These are phyloP conservation scores for Rutstroemia sp. DNA, from an alignment of 2,329 filamentous ascomycete species.

Conservation along the genomic window DNA sequence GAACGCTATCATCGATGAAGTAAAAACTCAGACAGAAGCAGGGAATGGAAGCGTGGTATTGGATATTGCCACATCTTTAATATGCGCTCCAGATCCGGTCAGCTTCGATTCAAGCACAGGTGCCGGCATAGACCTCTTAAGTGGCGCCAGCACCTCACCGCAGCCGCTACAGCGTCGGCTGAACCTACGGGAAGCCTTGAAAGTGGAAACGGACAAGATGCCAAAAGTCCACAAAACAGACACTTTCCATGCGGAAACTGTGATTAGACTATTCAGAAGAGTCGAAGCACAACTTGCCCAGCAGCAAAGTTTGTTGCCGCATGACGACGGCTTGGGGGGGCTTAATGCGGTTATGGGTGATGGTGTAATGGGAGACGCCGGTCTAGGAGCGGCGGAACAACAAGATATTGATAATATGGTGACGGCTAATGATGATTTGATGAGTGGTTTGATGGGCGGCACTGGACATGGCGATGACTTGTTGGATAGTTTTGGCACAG, in stretches of 20 bases:
- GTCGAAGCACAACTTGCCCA: slow-evolving; percentile 24
- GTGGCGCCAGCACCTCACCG: not conserved
- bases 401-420: slow-evolving; percentile 6
- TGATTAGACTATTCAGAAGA: slow-evolving; percentile 26
- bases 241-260: slow-evolving; percentile 22
- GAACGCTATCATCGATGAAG: slow-evolving; percentile 57
- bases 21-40: slow-evolving; percentile 52
- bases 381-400: slow-evolving; percentile 9
- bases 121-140: slow-evolving; percentile 10
- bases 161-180: slow-evolving; percentile 23
- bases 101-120: slow-evolving; percentile 23
- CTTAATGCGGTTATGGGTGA: slow-evolving; percentile 12
- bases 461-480: slow-evolving; percentile 11
- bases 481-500: slow-evolving; percentile 14
- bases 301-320: slow-evolving; percentile 12
- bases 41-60: slow-evolving; percentile 55
- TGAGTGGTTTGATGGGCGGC: slow-evolving; percentile 15
- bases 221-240: slow-evolving; percentile 24
- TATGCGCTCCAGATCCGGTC: slow-evolving; percentile 55
- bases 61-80: slow-evolving; percentile 60
- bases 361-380: slow-evolving; percentile 13
- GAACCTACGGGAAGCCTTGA: slow-evolving; percentile 27
- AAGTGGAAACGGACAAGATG: slow-evolving; percentile 23
- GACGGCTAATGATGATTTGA: slow-evolving; percentile 14
- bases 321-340: slow-evolving; percentile 7